phyloP scores from a whole-genome alignment of 805 yeast species.

The Kregervanrija fluxuum region DNA sequence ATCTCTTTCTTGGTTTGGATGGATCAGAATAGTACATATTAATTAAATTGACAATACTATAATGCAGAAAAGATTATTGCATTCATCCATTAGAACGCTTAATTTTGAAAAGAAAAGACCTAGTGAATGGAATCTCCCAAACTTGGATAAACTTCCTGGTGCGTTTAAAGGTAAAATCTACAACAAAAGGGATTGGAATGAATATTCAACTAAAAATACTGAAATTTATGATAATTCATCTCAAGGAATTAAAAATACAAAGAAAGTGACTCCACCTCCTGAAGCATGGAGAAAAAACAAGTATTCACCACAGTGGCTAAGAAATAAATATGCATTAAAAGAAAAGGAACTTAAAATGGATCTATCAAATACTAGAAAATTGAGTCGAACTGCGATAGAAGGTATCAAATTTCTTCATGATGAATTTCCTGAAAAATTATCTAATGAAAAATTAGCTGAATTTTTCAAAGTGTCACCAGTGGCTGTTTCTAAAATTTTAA shows the following conservation, averaged over 20 bases:
- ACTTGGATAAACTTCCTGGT: conserved; percentile 25
- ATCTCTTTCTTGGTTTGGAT: no score
- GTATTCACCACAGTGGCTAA: conserved; percentile 58
- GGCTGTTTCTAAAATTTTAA: conserved; percentile 70
- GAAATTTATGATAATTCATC: conserved; percentile 10
- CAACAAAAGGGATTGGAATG: conserved; percentile 23
- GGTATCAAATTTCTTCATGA: conserved; percentile 51
- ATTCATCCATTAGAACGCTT: background rate
- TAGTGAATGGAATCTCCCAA: conserved; percentile 30
- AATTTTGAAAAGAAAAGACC: conserved; percentile 11
- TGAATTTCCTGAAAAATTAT: conserved; percentile 50
- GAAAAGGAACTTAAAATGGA: conserved; percentile 50
- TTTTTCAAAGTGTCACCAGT: conserved; percentile 73
- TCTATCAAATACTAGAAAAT: conserved; percentile 63
- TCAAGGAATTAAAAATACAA: conserved; percentile 8
- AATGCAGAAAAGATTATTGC: conserved; percentile 1
- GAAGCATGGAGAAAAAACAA: conserved; percentile 35
- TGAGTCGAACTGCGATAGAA: conserved; percentile 65
- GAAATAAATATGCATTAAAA: conserved; percentile 55
- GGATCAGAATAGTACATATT: no score
- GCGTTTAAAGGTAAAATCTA: conserved; percentile 29
- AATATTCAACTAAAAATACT: conserved; percentile 16
- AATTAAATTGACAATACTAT: background rate
- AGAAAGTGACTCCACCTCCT: conserved; percentile 31
- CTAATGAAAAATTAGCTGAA: conserved; percentile 50